These are phyloP conservation scores for Aspergillus nidulans DNA, from an alignment of 495 filamentous ascomycete species.

Conservation along the genomic window DNA sequence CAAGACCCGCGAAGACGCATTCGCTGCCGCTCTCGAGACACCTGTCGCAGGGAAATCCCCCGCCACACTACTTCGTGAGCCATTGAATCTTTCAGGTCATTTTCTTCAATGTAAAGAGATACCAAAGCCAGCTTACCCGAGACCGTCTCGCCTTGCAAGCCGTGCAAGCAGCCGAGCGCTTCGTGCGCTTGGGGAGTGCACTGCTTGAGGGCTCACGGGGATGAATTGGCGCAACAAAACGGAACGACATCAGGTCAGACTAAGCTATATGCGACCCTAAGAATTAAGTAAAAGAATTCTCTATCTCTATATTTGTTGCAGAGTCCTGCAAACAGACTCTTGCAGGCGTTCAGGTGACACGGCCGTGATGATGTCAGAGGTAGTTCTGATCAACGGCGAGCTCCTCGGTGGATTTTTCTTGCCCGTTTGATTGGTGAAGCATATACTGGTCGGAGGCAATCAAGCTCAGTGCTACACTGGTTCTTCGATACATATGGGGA, in stretches of 20 bases:
- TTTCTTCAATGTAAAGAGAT: background rate
- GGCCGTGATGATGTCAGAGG: too few relatives aligned
- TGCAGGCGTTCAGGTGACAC: too few relatives aligned
- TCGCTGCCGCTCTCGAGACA: background rate
- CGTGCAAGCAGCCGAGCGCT: conserved; percentile 2
- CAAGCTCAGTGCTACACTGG: too few relatives aligned
- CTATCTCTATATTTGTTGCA: too few relatives aligned
- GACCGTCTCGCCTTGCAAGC: conserved; percentile 7
- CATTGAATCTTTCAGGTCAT: background rate
- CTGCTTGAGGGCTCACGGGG: background rate
- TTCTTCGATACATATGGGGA: too few relatives aligned
- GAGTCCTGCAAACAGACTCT: too few relatives aligned
- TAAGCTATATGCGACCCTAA: too few relatives aligned
- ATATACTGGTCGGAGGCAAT: too few relatives aligned
- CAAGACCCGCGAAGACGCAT: conserved; percentile 2
- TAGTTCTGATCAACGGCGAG: too few relatives aligned
- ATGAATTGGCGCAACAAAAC: background rate
- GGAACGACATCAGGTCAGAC: background rate
- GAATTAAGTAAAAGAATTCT: too few relatives aligned
- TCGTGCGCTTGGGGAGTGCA: background rate
- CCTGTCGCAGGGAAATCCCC: background rate
- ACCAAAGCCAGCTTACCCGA: background rate
- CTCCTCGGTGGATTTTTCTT: too few relatives aligned
- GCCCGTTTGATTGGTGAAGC: too few relatives aligned
- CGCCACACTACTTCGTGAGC: background rate